These are phyloP conservation scores for Neonectria punicea DNA, from an alignment of 2,329 filamentous ascomycete genomes.

Conservation along the genomic window DNA sequence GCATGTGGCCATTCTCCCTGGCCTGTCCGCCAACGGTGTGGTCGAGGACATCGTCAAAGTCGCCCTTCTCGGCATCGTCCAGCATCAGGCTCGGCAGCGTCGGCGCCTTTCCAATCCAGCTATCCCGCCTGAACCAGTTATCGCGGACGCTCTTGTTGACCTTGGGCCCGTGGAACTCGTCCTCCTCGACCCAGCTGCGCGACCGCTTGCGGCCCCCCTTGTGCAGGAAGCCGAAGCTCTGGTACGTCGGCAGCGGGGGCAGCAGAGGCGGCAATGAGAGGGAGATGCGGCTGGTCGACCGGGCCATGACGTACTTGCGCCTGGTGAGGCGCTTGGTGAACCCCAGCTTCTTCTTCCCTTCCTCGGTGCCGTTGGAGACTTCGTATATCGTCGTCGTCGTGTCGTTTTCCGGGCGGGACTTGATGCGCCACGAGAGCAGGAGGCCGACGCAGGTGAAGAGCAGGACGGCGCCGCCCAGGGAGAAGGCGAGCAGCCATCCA, in stretches of 20 bases:
- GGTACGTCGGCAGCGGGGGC: conserved; percentile 48
- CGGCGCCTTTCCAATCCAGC: conserved; percentile 48
- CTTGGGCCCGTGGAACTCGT: conserved; percentile 60
- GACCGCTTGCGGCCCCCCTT: conserved; percentile 41
- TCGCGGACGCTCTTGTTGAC: conserved; percentile 46
- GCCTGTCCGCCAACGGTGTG: conserved; percentile 32
- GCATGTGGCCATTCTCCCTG: conserved; percentile 10
- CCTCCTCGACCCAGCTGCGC: conserved; percentile 61
- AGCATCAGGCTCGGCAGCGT: conserved; percentile 50
- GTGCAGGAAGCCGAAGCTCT: conserved; percentile 44
- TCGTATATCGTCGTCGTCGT: conserved; percentile 43
- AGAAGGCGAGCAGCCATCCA: conserved; percentile 57
- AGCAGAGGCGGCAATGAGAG: conserved; percentile 45
- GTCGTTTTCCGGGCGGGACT: conserved; percentile 32
- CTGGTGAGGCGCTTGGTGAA: conserved; percentile 47
- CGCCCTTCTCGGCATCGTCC: conserved; percentile 40
- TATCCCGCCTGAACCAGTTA: conserved; percentile 47
- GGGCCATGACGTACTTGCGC: conserved; percentile 40
- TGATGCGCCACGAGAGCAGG: conserved; percentile 53
- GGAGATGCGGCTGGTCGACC: conserved; percentile 46
- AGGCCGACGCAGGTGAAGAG: conserved; percentile 56
- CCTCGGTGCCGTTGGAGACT: conserved; percentile 35
- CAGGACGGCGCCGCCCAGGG: conserved; percentile 58
- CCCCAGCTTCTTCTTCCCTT: conserved; percentile 21
- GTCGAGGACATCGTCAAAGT: conserved; percentile 23